Evolutionary conservation across 805 yeast species (phyloP).

Genomic region (Cyberlindnera maritima): DNA sequence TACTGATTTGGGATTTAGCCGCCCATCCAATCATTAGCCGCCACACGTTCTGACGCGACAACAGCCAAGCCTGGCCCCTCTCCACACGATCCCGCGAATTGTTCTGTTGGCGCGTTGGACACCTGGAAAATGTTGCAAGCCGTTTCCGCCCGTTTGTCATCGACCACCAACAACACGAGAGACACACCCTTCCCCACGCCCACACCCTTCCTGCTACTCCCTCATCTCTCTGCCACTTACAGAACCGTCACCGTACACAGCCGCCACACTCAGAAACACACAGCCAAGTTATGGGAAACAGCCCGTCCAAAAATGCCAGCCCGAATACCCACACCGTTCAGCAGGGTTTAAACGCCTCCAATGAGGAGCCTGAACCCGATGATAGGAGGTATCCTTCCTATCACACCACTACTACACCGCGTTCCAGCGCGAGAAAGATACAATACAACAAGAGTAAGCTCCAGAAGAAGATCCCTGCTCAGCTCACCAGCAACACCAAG

Average conservation of each 20-base stretch:
- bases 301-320: constrained; percentile 50
- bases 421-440: constrained; percentile 20
- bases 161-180: background rate
- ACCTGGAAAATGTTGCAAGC: background rate
- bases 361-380: constrained; percentile 44
- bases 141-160: background rate
- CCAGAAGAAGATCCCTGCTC: constrained; percentile 16
- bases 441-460: constrained; percentile 22
- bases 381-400: constrained; percentile 45
- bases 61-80: no score
- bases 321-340: constrained; percentile 33
- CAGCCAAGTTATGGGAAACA: constrained; percentile 51
- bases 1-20: background rate
- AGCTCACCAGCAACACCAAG: constrained; percentile 4
- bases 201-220: no score
- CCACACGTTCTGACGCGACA: no score
- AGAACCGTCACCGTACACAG: no score
- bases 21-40: background rate
- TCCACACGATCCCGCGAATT: no score
- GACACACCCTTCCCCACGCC: background rate
- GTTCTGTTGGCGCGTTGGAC: no score
- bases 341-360: constrained; percentile 32
- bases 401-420: constrained; percentile 15
- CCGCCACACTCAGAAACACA: background rate
- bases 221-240: no score